Conservation (phyloP, 306 rosid species). For the Casuarina glauca region DNA sequence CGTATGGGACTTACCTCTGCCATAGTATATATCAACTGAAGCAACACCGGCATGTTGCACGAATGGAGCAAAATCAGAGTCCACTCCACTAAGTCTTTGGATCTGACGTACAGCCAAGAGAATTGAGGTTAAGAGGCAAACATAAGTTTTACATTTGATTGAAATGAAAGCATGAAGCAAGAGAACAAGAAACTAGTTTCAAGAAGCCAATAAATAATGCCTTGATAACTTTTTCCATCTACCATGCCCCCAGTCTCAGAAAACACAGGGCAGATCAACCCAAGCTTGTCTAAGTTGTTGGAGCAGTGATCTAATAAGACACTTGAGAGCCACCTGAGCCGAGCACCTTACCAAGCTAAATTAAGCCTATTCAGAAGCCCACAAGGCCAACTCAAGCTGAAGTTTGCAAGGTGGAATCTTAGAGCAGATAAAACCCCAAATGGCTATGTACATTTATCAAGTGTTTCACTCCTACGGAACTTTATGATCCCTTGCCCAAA, state of each 20-base stretch:
- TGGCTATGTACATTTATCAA: background rate
- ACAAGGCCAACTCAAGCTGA: background rate
- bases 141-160: background rate
- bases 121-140: conserved; percentile 26
- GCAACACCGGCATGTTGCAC: conserved; percentile 94
- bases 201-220: background rate
- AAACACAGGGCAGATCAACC: background rate
- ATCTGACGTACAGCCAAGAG: conserved; percentile 56
- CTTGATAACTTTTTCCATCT: conserved; percentile 1
- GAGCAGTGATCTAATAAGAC: background rate
- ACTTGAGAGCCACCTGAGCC: conserved; percentile 2
- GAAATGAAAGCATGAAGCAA: conserved; percentile 13
- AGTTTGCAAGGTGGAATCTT: background rate
- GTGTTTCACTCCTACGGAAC: background rate
- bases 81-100: conserved; percentile 67
- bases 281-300: background rate
- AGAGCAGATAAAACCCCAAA: background rate
- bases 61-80: conserved; percentile 93
- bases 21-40: conserved; percentile 80
- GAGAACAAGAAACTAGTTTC: conserved; percentile 11
- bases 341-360: conserved; percentile 1
- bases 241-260: background rate
- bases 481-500: background rate
- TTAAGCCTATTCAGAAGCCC: background rate
- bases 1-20: conserved; percentile 58